These are phyloP conservation scores for Gymnopus androsaceus DNA, from an alignment of 1,284 basidiomycete species.

Conservation along the genomic window DNA sequence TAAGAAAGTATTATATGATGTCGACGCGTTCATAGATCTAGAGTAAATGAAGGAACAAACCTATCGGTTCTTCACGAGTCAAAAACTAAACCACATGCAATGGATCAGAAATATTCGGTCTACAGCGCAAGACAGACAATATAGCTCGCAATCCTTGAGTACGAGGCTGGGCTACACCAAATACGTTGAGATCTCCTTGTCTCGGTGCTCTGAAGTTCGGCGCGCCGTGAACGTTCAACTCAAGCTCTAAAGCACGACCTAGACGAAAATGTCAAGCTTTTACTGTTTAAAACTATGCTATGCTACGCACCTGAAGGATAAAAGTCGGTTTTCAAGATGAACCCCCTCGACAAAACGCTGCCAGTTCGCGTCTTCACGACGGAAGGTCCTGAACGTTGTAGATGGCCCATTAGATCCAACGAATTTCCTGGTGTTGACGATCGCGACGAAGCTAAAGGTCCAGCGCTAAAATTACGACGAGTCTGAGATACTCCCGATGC, in stretches of 20 bases:
- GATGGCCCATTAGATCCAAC: conserved; percentile 60
- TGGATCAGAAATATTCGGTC: conserved; percentile 62
- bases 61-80: conserved; percentile 81
- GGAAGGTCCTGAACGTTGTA: conserved; percentile 65
- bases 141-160: conserved; percentile 92
- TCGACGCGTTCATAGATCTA: too few species aligned
- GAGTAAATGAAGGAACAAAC: conserved; percentile 45
- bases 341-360: conserved; percentile 86
- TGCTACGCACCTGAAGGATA: conserved; percentile 74
- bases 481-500: not conserved
- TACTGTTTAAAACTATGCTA: not conserved
- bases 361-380: conserved; percentile 88
- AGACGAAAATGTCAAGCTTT: conserved; percentile 14
- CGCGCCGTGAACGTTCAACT: conserved; percentile 90
- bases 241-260: conserved; percentile 89
- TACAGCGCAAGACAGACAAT: conserved; percentile 82
- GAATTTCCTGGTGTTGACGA: conserved; percentile 21
- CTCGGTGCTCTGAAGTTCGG: conserved; percentile 91
- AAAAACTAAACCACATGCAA: conserved; percentile 84
- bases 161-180: conserved; percentile 93
- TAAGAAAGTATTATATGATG: too few species aligned
- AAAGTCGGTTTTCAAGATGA: conserved; percentile 93
- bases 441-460: not conserved
- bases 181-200: conserved; percentile 81
- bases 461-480: conserved; percentile 2